Evolutionary conservation across 192 early-diverging fungal species (phyloP).

Genomic region (Linnemannia schmuckeri): DNA sequence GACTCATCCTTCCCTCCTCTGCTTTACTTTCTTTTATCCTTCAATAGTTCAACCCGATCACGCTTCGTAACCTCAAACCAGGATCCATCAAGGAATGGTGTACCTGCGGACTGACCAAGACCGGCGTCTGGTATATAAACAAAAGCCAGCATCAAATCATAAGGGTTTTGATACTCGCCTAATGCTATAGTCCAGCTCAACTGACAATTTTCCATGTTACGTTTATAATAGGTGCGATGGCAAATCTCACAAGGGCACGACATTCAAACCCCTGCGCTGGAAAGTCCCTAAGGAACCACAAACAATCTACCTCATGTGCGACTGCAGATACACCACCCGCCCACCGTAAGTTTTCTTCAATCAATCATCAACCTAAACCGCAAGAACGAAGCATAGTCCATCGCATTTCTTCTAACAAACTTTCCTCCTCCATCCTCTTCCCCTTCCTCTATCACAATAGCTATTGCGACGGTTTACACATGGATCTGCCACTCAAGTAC

Average conservation of each 20-base stretch:
- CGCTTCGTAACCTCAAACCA: slow-evolving; percentile 44
- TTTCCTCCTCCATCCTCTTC: neutral
- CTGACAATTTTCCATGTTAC: neutral
- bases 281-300: slow-evolving; percentile 35
- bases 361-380: no score
- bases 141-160: neutral
- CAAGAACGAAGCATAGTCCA: no score
- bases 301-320: slow-evolving; percentile 50
- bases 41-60: slow-evolving; percentile 44
- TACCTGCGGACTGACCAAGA: slow-evolving; percentile 53
- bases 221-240: slow-evolving; percentile 40
- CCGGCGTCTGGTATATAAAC: slow-evolving; percentile 42
- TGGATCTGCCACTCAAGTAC: slow-evolving; percentile 48
- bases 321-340: slow-evolving; percentile 47
- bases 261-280: slow-evolving; percentile 50
- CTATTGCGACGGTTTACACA: slow-evolving; percentile 53
- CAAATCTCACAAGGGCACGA: slow-evolving; percentile 52
- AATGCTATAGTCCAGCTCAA: neutral
- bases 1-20: neutral
- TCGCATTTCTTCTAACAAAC: no score
- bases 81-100: slow-evolving; percentile 56
- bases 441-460: neutral
- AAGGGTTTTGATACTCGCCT: no score
- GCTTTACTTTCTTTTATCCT: neutral
- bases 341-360: slow-evolving; percentile 26